These are phyloP conservation scores for Colletotrichum echinochloae DNA, from an alignment of 2,329 filamentous ascomycete genomes.

Conservation along the genomic window DNA sequence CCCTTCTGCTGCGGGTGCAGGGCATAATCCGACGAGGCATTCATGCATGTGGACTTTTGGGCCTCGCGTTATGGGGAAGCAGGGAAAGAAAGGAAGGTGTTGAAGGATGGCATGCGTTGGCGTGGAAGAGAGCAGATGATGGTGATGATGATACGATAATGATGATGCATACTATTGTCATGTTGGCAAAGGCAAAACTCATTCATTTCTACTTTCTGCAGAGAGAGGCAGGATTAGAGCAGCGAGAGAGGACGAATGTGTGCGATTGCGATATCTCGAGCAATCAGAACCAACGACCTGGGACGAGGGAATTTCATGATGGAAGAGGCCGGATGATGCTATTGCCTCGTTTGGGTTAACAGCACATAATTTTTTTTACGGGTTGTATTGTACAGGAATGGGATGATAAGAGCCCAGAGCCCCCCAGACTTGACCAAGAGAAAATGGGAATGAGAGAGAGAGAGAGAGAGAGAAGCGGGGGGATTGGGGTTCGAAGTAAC, in stretches of 20 bases:
- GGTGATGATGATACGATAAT: too few relatives aligned
- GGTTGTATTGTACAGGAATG: background rate
- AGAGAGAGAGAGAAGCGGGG: background rate
- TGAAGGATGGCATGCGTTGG: background rate
- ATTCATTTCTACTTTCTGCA: background rate
- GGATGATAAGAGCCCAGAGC: background rate
- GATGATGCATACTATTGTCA: constrained; percentile 10
- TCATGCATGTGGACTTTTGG: constrained; percentile 8
- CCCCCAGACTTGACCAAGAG: too few relatives aligned
- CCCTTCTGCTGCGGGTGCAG: constrained; percentile 26
- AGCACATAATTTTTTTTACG: background rate
- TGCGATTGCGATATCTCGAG: background rate
- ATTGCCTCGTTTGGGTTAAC: background rate
- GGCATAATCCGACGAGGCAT: constrained; percentile 32
- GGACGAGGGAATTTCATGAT: constrained; percentile 3
- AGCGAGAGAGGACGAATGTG: background rate
- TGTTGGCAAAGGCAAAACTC: background rate
- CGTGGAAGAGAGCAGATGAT: background rate
- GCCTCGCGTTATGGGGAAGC: background rate
- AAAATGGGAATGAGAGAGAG: background rate
- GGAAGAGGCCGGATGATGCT: background rate
- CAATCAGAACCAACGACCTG: background rate
- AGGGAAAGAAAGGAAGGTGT: background rate
- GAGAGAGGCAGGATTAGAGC: too few relatives aligned
- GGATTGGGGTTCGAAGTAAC: too few relatives aligned